Evolutionary conservation across 805 yeast species (phyloP).

Genomic region (Ogataea neopini): DNA sequence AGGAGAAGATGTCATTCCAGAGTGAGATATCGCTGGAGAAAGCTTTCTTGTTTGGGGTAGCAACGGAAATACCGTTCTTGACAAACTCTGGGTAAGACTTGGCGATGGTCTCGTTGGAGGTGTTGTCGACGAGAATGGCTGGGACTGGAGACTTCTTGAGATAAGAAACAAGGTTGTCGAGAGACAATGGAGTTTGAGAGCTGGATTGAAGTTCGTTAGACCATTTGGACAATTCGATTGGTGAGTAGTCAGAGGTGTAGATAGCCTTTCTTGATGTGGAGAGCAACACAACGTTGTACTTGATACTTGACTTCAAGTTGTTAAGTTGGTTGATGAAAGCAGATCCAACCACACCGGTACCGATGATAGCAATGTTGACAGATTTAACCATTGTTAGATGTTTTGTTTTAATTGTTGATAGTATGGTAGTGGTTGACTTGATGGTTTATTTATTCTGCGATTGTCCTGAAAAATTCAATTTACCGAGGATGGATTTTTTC

Average conservation of each 20-base stretch:
- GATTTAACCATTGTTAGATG: slow-evolving; percentile 50
- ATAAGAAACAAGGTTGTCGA: slow-evolving; percentile 59
- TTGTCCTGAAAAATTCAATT: neutral
- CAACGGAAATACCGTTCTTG: slow-evolving; percentile 80
- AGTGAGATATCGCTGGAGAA: slow-evolving; percentile 73
- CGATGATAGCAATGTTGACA: slow-evolving; percentile 72
- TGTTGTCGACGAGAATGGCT: slow-evolving; percentile 87
- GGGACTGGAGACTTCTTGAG: slow-evolving; percentile 71
- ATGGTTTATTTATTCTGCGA: too few species aligned
- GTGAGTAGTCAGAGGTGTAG: slow-evolving; percentile 65
- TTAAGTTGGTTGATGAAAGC: slow-evolving; percentile 84
- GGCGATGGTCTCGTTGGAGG: slow-evolving; percentile 81
- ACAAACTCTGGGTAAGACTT: slow-evolving; percentile 74
- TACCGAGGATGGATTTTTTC: neutral
- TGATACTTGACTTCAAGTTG: slow-evolving; percentile 55
- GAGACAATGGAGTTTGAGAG: slow-evolving; percentile 49
- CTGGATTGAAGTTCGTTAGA: slow-evolving; percentile 47
- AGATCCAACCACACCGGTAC: slow-evolving; percentile 95
- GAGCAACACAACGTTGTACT: slow-evolving; percentile 75
- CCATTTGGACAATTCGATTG: slow-evolving; percentile 68
- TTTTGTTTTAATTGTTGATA: too few species aligned
- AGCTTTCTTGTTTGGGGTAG: slow-evolving; percentile 98
- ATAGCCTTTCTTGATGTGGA: slow-evolving; percentile 75
- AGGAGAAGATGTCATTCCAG: slow-evolving; percentile 74
- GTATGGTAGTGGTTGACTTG: too few species aligned